Base-by-base conservation (phyloP, 192 early-diverging fungal species). In the Fimicolochytrium jonesii region DNA sequence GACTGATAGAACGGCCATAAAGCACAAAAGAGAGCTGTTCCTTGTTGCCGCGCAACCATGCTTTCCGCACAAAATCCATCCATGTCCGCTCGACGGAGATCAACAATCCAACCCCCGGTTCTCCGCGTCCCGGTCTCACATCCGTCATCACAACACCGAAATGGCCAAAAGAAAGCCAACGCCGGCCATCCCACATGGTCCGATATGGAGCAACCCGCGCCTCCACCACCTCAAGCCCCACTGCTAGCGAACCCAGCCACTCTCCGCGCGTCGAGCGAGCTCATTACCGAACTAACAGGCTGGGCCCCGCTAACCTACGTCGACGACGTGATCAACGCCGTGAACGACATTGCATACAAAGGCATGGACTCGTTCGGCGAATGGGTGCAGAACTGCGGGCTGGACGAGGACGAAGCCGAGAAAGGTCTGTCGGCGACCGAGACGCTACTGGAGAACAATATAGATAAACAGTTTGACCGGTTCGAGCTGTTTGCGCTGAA, bases 391-490 rank as follows among this genome's bases (percentile, higher is more conserved):
- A 73, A 60, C 11, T 71, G 86, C 64, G 75, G 83, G 46, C 74
- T 62, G 56, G 61, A 55, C 67, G 30, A 61, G 31, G 51, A 62
- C 20, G 68, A 66, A 53, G 32, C 37, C 31, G 66, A 74, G 30
- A 67, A 68, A 84, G 87, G 87, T 0, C 82, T 90, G 56, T 79
- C 86, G 63, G 79, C 86, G 59, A 77, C 89, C 0, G 86, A 89
- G 64, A 91, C 90, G 26, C 64, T 92, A 28, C 69, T 92, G 11
- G 90, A 92, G 63, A 72, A 86, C 25, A 73, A 84, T 4, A 84
- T 94, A 49, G 92, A 92, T 65, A 86, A 85, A 59, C 78, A 84
- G 60, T 92, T 92, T 80, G 92, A 92, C 68, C 78, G 82, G 29
- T 90, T 90, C 65, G 90, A 94, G 63, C 69, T 91, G 7, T 92